Conservation (phyloP, 139 green algal genomes). For the Cymbomonas tetramitiformis region DNA sequence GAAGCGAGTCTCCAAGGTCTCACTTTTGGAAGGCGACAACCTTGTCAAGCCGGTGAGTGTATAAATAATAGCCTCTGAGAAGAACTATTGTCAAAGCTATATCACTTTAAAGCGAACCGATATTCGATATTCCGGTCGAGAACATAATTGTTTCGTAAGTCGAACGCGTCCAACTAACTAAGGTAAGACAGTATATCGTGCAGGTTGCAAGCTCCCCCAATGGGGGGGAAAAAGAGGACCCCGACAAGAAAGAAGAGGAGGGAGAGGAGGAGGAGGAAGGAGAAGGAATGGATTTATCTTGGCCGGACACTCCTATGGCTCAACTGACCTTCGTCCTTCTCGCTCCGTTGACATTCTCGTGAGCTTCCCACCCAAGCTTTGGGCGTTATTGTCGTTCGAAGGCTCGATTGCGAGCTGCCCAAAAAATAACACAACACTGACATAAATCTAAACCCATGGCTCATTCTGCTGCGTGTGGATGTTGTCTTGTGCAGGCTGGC, state of each 20-base stretch:
- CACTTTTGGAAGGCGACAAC: too few relatives aligned
- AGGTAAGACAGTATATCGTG: not conserved
- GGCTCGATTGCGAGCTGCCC: too few relatives aligned
- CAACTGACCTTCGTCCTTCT: not conserved
- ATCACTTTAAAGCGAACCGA: too few relatives aligned
- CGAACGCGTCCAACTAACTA: not conserved
- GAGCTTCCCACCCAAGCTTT: too few relatives aligned
- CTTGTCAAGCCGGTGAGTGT: not conserved
- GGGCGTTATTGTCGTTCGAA: too few relatives aligned
- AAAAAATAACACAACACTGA: too few relatives aligned
- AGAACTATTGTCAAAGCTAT: too few relatives aligned
- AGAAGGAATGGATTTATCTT: not conserved
- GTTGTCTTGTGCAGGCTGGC: not conserved
- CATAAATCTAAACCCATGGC: too few relatives aligned
- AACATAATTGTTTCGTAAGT: not conserved
- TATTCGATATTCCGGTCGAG: too few relatives aligned
- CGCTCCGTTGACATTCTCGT: not conserved
- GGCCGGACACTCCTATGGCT: not conserved
- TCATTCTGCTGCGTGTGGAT: not conserved
- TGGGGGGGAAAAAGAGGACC: not conserved
- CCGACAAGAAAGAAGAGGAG: not conserved
- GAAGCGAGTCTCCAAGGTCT: too few relatives aligned
- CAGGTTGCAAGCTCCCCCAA: not conserved
- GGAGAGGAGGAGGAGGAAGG: constrained; percentile 1
- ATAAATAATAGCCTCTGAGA: not conserved